Conservation (phyloP, 2,329 filamentous ascomycete species). For the Hypoxylon sp. region DNA sequence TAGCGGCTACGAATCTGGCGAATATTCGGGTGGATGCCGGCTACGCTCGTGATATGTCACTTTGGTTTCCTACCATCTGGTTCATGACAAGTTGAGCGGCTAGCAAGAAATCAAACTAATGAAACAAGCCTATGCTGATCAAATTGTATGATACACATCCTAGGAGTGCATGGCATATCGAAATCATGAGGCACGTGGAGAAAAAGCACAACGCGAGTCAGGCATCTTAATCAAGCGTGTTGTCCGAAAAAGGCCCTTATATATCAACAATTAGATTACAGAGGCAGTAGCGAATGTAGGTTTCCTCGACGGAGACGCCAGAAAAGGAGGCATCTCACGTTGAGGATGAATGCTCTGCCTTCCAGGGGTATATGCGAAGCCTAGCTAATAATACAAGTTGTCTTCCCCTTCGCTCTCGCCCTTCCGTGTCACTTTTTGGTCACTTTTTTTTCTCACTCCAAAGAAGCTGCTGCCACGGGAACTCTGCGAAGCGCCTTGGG, state of each 20-base stretch:
- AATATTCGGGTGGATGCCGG: constrained; percentile 42
- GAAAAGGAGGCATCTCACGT: constrained; percentile 29
- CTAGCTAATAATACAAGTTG: constrained; percentile 48
- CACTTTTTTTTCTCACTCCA: constrained; percentile 32
- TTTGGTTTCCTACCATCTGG: constrained; percentile 20
- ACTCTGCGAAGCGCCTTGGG: constrained; percentile 29
- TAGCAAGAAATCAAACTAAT: neutral
- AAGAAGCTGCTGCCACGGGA: constrained; percentile 37
- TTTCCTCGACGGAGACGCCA: constrained; percentile 36
- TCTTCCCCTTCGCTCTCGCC: constrained; percentile 44
- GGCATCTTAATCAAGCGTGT: neutral
- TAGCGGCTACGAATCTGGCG: constrained; percentile 28
- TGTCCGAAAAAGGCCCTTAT: constrained; percentile 10
- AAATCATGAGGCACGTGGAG: neutral
- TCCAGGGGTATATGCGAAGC: constrained; percentile 49
- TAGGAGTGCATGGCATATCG: neutral
- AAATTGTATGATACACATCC: too few relatives aligned
- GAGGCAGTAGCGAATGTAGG: constrained; percentile 50
- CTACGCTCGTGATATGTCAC: constrained; percentile 39
- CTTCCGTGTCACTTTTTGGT: constrained; percentile 40
- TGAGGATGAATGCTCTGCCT: constrained; percentile 45
- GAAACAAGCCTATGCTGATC: neutral
- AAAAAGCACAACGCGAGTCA: neutral
- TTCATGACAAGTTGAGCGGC: neutral
- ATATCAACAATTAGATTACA: constrained; percentile 52